A percentile compares a stretch with the other conserved stretches of the same genome.
These are phyloP conservation scores for Lachnellula arida DNA, from an alignment of 2,329 filamentous ascomycete species.

Conservation along the genomic window DNA sequence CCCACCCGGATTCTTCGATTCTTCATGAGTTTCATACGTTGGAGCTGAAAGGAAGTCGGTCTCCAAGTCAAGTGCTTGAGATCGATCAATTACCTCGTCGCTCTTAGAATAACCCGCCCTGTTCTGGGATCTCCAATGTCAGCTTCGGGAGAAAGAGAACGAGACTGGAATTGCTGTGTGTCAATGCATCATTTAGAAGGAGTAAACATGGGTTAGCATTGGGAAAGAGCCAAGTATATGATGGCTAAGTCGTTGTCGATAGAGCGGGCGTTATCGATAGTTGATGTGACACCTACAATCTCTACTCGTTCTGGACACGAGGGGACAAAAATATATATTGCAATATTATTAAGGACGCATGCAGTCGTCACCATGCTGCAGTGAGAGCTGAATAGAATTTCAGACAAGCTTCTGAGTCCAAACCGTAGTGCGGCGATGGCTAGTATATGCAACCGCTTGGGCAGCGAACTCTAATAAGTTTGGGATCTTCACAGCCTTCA, in stretches of 20 bases:
- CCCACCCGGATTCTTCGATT: neutral
- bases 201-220: too few species aligned
- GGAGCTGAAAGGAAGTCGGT: neutral
- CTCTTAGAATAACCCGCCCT: neutral
- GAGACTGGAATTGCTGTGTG: too few species aligned
- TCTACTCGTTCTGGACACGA: neutral
- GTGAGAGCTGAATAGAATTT: neutral
- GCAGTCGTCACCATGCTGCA: neutral
- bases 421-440: neutral
- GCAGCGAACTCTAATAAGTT: neutral
- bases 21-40: neutral
- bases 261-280: too few species aligned
- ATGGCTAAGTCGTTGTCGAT: too few species aligned
- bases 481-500: neutral
- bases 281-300: neutral
- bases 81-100: neutral
- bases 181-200: too few species aligned
- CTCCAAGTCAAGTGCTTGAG: too few species aligned
- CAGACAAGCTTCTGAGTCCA: neutral
- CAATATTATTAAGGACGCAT: neutral
- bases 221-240: too few species aligned
- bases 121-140: neutral
- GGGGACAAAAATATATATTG: neutral
- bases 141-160: neutral
- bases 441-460: neutral